A percentile compares a stretch with the other conserved stretches of the same genome.
These are phyloP conservation scores for Cladobotryum mycophilum DNA, from an alignment of 2,329 filamentous ascomycete genomes.

Conservation along the genomic window DNA sequence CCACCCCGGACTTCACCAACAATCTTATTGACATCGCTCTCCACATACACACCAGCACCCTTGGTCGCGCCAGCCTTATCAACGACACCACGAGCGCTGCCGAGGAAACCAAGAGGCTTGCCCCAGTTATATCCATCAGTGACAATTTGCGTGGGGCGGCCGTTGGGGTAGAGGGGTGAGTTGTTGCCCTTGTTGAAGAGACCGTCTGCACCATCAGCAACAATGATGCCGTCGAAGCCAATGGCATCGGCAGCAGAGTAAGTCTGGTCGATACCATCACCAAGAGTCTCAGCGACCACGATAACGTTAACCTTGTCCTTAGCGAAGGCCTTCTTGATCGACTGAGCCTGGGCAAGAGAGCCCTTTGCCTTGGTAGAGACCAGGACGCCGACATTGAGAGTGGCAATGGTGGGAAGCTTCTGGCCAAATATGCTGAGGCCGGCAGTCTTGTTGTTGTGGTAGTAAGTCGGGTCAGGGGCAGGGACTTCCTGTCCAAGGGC, in stretches of 20 bases:
- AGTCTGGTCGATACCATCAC: constrained; percentile 50
- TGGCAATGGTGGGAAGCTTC: constrained; percentile 54
- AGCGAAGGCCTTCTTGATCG: constrained; percentile 44
- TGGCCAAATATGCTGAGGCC: constrained; percentile 54
- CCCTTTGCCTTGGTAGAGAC: constrained; percentile 35
- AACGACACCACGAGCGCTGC: constrained; percentile 34
- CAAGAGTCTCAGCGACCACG: constrained; percentile 55
- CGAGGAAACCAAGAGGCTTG: constrained; percentile 61
- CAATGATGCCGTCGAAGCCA: constrained; percentile 57
- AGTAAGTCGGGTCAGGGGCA: constrained; percentile 54
- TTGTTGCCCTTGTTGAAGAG: constrained; percentile 41
- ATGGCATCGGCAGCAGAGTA: constrained; percentile 60
- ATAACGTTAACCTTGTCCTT: constrained; percentile 48
- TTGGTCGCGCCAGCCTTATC: constrained; percentile 37
- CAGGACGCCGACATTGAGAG: constrained; percentile 59
- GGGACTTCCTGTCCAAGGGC: constrained; percentile 56
- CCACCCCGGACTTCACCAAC: constrained; percentile 48
- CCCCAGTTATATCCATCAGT: constrained; percentile 60
- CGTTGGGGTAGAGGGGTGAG: constrained; percentile 56
- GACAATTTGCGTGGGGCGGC: constrained; percentile 58
- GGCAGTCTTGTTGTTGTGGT: constrained; percentile 61
- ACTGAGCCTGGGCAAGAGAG: constrained; percentile 42
- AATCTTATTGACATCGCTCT: constrained; percentile 30
- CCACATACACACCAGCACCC: constrained; percentile 37
- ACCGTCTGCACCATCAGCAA: constrained; percentile 46